Conservation (phyloP, 805 yeast genomes). For the Teunomyces barrocoloradensis region DNA sequence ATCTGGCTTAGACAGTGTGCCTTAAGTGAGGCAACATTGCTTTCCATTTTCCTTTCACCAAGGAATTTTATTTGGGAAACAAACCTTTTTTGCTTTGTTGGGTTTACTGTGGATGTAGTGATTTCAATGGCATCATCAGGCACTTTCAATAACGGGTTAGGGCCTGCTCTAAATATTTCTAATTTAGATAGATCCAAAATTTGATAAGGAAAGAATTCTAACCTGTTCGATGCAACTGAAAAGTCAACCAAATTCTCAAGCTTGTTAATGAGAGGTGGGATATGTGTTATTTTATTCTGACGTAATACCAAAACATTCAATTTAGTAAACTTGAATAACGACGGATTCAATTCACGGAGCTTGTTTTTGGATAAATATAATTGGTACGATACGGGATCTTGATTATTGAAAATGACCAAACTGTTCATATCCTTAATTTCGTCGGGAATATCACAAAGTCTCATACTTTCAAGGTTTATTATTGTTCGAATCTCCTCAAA, state of each 20-base stretch:
- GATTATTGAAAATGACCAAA: conserved; percentile 40
- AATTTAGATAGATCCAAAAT: conserved; percentile 46
- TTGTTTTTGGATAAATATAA: conserved; percentile 52
- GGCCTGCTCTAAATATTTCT: conserved; percentile 50
- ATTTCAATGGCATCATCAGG: conserved; percentile 25
- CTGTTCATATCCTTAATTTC: conserved; percentile 57
- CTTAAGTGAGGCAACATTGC: conserved; percentile 43
- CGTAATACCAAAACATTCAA: conserved; percentile 53
- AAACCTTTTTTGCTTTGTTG: conserved; percentile 22
- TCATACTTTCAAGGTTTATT: conserved; percentile 48
- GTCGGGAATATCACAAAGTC: conserved; percentile 50
- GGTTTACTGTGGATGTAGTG: conserved; percentile 15
- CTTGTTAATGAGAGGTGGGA: conserved; percentile 19
- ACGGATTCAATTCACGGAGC: conserved; percentile 46
- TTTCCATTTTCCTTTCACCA: conserved; percentile 10
- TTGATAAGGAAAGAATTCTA: conserved; percentile 52
- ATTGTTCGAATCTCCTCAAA: conserved; percentile 47
- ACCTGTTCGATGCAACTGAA: conserved; percentile 50
- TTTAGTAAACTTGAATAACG: conserved; percentile 49
- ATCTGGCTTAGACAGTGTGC: conserved; percentile 48
- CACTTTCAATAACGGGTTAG: conserved; percentile 40
- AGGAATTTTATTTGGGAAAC: conserved; percentile 28
- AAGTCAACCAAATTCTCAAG: conserved; percentile 44
- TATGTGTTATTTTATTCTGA: conserved; percentile 32
- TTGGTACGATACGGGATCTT: conserved; percentile 34